phyloP scores from a whole-genome alignment of 2,329 filamentous ascomycete genomes.

The Pochonia chlamydosporia region DNA sequence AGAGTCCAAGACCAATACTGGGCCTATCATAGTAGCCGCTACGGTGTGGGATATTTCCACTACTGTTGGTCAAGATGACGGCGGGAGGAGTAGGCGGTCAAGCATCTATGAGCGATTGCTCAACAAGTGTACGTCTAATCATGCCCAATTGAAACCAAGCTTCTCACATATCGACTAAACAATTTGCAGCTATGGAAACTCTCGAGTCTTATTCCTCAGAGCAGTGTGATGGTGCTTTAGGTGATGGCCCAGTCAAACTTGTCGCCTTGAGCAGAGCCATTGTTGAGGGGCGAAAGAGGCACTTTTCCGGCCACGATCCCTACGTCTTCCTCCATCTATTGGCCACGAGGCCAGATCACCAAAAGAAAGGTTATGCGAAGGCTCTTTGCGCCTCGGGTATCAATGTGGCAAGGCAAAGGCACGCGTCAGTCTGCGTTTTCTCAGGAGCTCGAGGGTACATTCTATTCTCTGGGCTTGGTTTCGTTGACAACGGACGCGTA shows the following conservation, averaged over 20 bases:
- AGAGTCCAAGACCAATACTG: not conserved
- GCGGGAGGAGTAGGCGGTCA: not conserved
- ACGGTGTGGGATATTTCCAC: conserved; percentile 12
- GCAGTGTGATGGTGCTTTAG: not conserved
- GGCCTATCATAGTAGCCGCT: conserved; percentile 9
- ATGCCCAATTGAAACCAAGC: too few relatives aligned
- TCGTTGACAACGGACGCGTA: conserved; percentile 11
- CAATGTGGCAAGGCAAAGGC: conserved; percentile 1
- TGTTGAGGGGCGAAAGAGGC: not conserved
- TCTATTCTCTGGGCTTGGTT: conserved; percentile 13
- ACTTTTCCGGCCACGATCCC: conserved; percentile 5
- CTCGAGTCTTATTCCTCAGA: too few relatives aligned
- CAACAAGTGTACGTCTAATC: too few relatives aligned
- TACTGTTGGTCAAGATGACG: not conserved
- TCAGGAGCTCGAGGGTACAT: conserved; percentile 12
- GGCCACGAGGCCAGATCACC: conserved; percentile 11
- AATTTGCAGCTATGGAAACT: too few relatives aligned
- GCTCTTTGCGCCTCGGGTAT: conserved; percentile 8
- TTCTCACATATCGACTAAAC: too few relatives aligned
- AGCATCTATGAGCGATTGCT: too few relatives aligned
- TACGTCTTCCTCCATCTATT: conserved; percentile 11
- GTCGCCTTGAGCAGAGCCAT: not conserved
- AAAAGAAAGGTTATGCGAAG: conserved; percentile 12
- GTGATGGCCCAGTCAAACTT: not conserved
- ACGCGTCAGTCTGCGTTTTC: conserved; percentile 7